Conservation (phyloP, 75 land plant species). For the Ceratopteris richardii region DNA sequence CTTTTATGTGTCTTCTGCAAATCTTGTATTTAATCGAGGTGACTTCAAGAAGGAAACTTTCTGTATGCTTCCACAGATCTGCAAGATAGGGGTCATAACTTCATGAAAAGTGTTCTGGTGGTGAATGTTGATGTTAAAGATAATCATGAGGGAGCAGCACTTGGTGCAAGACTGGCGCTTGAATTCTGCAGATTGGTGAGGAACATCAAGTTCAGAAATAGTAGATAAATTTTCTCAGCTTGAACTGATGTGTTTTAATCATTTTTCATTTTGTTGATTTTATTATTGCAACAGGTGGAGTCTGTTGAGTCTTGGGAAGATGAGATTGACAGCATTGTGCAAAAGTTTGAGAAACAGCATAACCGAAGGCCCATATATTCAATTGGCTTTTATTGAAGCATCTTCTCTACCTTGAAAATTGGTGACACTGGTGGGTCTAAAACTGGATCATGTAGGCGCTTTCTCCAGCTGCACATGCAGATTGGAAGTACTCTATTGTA, state of each 20-base stretch:
- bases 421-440: no score
- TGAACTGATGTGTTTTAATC: neutral
- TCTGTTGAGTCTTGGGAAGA: conserved; percentile 69
- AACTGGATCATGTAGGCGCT: no score
- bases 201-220: neutral
- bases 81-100: conserved; percentile 55
- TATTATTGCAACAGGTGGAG: conserved; percentile 41
- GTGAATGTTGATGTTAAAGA: conserved; percentile 96
- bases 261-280: neutral
- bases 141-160: conserved; percentile 97
- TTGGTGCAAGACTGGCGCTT: conserved; percentile 66
- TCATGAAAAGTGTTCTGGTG: conserved; percentile 75
- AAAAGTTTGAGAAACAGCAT: conserved; percentile 62
- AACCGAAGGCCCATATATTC: conserved; percentile 56
- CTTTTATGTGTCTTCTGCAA: no score
- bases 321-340: conserved; percentile 60
- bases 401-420: neutral
- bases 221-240: no score
- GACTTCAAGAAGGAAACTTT: no score
- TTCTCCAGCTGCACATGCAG: no score
- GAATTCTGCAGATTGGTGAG: conserved; percentile 85
- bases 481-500: no score
- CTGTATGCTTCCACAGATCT: conserved; percentile 58
- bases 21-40: neutral
- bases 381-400: conserved; percentile 54